A percentile compares a stretch with the other conserved stretches of the same genome.
Evolutionary conservation across 2,329 filamentous ascomycete genomes (phyloP).

Genomic region (Acarospora socialis): DNA sequence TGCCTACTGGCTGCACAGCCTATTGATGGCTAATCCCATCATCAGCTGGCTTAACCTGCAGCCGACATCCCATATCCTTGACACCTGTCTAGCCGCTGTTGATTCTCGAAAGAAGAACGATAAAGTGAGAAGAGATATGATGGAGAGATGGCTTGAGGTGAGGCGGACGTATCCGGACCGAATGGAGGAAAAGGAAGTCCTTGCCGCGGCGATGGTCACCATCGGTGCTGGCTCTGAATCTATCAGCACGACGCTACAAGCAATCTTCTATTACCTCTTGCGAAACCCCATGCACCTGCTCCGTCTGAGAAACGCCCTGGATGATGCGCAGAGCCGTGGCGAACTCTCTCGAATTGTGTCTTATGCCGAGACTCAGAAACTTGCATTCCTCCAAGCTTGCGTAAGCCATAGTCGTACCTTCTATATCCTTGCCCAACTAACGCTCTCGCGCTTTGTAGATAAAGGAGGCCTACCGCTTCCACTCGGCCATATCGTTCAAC

Average conservation of each 20-base stretch:
- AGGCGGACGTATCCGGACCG: slow-evolving; percentile 22
- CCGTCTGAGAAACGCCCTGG: slow-evolving; percentile 16
- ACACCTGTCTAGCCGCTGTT: slow-evolving; percentile 22
- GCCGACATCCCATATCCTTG: slow-evolving; percentile 26
- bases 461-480: slow-evolving; percentile 26
- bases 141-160: slow-evolving; percentile 24
- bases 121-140: slow-evolving; percentile 22
- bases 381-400: slow-evolving; percentile 25
- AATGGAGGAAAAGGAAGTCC: slow-evolving; percentile 22
- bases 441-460: slow-evolving; percentile 12
- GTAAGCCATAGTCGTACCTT: slow-evolving; percentile 10
- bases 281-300: slow-evolving; percentile 14
- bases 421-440: neutral
- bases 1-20: slow-evolving; percentile 23
- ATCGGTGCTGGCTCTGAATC: slow-evolving; percentile 28
- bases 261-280: slow-evolving; percentile 25
- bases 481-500: slow-evolving; percentile 20
- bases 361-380: slow-evolving; percentile 19
- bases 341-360: slow-evolving; percentile 11
- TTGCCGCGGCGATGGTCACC: slow-evolving; percentile 22
- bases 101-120: slow-evolving; percentile 21
- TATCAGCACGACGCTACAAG: slow-evolving; percentile 22
- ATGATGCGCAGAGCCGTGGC: slow-evolving; percentile 9
- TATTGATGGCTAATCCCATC: slow-evolving; percentile 25
- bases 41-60: slow-evolving; percentile 23